A percentile compares a stretch with the other conserved stretches of the same genome.
phyloP scores from a whole-genome alignment of 2,329 filamentous ascomycete genomes.

The Ceratocystiopsis minuta region DNA sequence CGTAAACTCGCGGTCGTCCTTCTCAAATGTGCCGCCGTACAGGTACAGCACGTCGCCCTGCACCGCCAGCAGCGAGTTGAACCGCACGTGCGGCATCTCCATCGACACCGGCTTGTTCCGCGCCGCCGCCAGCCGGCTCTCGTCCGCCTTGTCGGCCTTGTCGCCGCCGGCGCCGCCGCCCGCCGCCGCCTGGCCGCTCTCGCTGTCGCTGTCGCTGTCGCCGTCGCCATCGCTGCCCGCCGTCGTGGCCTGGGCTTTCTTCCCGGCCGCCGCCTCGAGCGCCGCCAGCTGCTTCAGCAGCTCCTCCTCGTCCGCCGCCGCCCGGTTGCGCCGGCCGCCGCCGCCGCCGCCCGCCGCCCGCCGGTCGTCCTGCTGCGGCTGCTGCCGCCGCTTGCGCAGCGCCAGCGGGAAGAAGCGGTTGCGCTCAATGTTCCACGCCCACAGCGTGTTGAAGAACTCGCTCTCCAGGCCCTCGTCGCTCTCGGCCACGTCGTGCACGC shows the following conservation, averaged over 20 bases:
- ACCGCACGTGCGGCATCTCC: slow-evolving; percentile 77
- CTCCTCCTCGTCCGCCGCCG: slow-evolving; percentile 82
- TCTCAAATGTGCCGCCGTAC: slow-evolving; percentile 89
- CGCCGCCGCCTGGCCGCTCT: too few relatives aligned
- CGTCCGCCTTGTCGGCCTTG: slow-evolving; percentile 32
- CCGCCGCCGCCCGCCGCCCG: slow-evolving; percentile 23
- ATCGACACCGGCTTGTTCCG: slow-evolving; percentile 49
- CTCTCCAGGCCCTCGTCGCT: slow-evolving; percentile 91
- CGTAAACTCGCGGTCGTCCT: slow-evolving; percentile 84
- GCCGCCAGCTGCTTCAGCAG: slow-evolving; percentile 72
- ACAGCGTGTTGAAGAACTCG: slow-evolving; percentile 87
- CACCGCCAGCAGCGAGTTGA: slow-evolving; percentile 79
- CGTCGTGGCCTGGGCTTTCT: not conserved
- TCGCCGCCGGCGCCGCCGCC: slow-evolving; percentile 25
- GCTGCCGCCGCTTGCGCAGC: slow-evolving; percentile 54
- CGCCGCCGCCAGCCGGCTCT: slow-evolving; percentile 30
- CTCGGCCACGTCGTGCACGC: slow-evolving; percentile 82
- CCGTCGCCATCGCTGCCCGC: not conserved
- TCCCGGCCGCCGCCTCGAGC: slow-evolving; percentile 38
- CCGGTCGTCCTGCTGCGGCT: slow-evolving; percentile 33
- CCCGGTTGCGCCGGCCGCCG: slow-evolving; percentile 47
- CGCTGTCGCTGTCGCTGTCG: slow-evolving; percentile 41
- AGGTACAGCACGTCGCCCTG: slow-evolving; percentile 88
- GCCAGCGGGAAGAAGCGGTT: slow-evolving; percentile 83
- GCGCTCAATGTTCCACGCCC: slow-evolving; percentile 85